These are phyloP conservation scores for Claviceps capensis DNA, from an alignment of 2,329 filamentous ascomycete genomes.

Conservation along the genomic window DNA sequence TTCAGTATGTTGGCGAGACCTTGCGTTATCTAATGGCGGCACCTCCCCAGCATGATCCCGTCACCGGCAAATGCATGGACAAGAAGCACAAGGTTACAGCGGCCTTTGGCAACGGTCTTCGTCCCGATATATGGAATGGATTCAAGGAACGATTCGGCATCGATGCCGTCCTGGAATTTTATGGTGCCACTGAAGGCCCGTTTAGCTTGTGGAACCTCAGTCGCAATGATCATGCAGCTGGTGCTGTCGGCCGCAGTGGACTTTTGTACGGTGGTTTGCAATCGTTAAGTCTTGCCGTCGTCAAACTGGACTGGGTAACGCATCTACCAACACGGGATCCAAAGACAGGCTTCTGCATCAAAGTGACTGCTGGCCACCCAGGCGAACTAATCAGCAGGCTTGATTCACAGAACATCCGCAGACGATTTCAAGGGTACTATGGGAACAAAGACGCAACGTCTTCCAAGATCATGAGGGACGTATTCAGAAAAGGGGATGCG, in stretches of 20 bases:
- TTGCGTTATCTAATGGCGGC: constrained; percentile 67
- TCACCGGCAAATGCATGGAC: constrained; percentile 56
- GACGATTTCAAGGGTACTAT: constrained; percentile 71
- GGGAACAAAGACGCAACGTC: constrained; percentile 57
- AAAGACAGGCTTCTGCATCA: constrained; percentile 53
- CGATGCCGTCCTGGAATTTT: constrained; percentile 64
- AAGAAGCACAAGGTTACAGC: constrained; percentile 56
- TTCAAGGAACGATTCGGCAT: constrained; percentile 76
- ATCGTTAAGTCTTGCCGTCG: constrained; percentile 38
- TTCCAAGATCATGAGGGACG: constrained; percentile 60
- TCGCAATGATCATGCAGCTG: constrained; percentile 58
- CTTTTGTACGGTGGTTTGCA: constrained; percentile 43
- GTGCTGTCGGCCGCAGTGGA: constrained; percentile 66
- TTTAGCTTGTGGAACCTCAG: constrained; percentile 59
- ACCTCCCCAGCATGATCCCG: constrained; percentile 45
- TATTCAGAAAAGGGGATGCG: constrained; percentile 62
- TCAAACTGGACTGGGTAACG: constrained; percentile 57
- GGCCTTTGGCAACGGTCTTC: constrained; percentile 73
- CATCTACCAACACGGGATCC: constrained; percentile 56
- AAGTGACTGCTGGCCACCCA: constrained; percentile 43
- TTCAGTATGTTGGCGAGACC: constrained; percentile 84
- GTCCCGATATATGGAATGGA: constrained; percentile 72
- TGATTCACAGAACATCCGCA: constrained; percentile 46
- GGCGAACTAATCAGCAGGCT: constrained; percentile 68
- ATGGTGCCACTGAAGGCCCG: constrained; percentile 62